Base-by-base conservation (phyloP, 2,329 filamentous ascomycete genomes). In the Fusarium neocosmosporiellum region DNA sequence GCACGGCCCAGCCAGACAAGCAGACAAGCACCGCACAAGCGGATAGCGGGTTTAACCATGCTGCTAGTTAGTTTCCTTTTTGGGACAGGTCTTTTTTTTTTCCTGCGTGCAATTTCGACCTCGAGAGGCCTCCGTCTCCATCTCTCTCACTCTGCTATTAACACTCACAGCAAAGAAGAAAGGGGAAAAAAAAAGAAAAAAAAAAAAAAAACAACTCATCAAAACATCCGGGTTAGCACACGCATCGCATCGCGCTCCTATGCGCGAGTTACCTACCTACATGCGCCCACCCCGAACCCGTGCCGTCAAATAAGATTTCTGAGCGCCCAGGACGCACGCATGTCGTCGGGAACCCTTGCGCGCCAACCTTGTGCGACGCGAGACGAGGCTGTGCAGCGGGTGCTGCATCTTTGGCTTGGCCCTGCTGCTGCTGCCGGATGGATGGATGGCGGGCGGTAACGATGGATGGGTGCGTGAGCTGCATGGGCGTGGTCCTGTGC, bases 181-280 rank as follows among this genome's bases (percentile, higher is more conserved):
- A 53, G n/a, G n/a, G n/a, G n/a, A n/a, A n/a, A 34, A 16, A 37
- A 58, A 20, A 18, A 34, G n/a, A 66, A 50, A 53, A 43, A 31
- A 7, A 27, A 53, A 69, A 70, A 72, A 72, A 70, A 68, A 72
- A 72, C 70, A 72, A 59, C 70, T 72, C 70, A 73, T 67, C 31
- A 36, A 50, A 43, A 50, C 18, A 60, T 50, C n/a, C 16, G 41
- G 31, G 54, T 37, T 27, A 27, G 18, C 20, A 66, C 34, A 31
- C 46, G 59, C 33, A 48, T 29, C 14, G 33, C 22, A 41, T 36
- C 66, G 59, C 29, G 36, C 29, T 27, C 11, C 13, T 31, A 68
- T 31, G 64, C 31, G 37, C 34, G 63, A 46, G 31, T 59, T 65
- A 53, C 63, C 27, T 29, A n/a, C 27, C 18, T 31, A 27, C n/a